Percentiles rank a stretch among this genome's conserved stretches.
Conservation (phyloP, 2,329 filamentous ascomycete species). For the Hortaea werneckii region DNA sequence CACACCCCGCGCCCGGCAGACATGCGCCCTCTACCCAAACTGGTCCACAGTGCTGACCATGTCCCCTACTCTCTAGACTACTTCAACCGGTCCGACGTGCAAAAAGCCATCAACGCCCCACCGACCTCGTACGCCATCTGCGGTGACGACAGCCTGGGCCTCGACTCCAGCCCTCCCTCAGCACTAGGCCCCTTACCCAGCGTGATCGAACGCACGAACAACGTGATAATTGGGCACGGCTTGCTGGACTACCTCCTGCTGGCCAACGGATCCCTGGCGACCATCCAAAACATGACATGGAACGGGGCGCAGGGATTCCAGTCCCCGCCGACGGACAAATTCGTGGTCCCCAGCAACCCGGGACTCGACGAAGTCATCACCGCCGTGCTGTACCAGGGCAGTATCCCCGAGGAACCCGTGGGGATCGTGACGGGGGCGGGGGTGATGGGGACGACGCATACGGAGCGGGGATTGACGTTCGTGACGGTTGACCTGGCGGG, state of each 20-base stretch:
- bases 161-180: slow-evolving; percentile 11
- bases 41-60: too few relatives aligned
- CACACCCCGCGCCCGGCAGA: too few relatives aligned
- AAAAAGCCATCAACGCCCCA: slow-evolving; percentile 26
- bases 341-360: slow-evolving; percentile 16
- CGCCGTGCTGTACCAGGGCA: slow-evolving; percentile 8
- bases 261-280: slow-evolving; percentile 20
- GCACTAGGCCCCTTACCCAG: slow-evolving; percentile 12
- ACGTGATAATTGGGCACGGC: slow-evolving; percentile 23
- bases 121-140: slow-evolving; percentile 20
- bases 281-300: slow-evolving; percentile 24
- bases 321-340: slow-evolving; percentile 10
- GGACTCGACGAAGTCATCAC: slow-evolving; percentile 7
- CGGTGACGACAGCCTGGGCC: slow-evolving; percentile 15
- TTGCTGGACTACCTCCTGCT: slow-evolving; percentile 18
- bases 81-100: slow-evolving; percentile 26
- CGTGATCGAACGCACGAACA: slow-evolving; percentile 25
- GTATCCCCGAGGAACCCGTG: slow-evolving; percentile 2
- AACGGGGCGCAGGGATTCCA: slow-evolving; percentile 21
- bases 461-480: slow-evolving; percentile 15
- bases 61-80: too few relatives aligned
- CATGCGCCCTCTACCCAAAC: too few relatives aligned
- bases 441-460: slow-evolving; percentile 13
- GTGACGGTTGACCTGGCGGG: slow-evolving; percentile 18
- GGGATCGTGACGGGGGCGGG: slow-evolving; percentile 14